Evolutionary conservation across 1,139 yeast species (phyloP), one percentile per base, ranked within the genome.

Genomic region (Magnusiomyces suaveolens): DNA sequence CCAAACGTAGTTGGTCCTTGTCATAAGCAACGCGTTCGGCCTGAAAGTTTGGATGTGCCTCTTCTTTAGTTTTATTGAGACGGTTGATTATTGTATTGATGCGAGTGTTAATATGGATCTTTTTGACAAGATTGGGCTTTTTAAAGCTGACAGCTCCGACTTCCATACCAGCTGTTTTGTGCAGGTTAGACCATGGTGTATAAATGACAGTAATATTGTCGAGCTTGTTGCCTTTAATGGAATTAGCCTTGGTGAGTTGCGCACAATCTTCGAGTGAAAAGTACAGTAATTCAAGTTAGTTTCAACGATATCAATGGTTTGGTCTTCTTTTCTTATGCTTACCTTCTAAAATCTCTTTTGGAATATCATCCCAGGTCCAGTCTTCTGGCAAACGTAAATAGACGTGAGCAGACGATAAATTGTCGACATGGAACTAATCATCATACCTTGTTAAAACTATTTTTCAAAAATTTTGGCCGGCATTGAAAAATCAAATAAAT

Each of bases 81-180:
- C 82, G 75, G 63, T 85, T 87, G 51, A 87, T 66, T 1, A 84
- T 72, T n/a, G 78, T 71, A 62, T 83, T 85, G 50, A 83, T 83
- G 57, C 83, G 76, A 50, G 77, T 77, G 54, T 75, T 77, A 38
- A 87, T 76, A 60, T 75, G 77, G 29, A 81, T 68, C 58, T 81
- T 75, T 60, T 74, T 79, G 36, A 84, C 83, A 53, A 70, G 69
- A 2, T 75, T 75, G 54, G 83, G 81, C 62, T 77, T 76, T 50
- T 77, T 74, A 68, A 86, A 87, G 0, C 87, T 80, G 2, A 87
- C 95, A 49, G 89, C 88, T 2, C 95, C 96, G n/a, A 79, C 79
- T 52, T 81, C 89, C 95, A 86, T 87, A 44, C 80, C 78, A 3
- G 84, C 85, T 55, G 81, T 82, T 59, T 86, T 84, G 52, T 78